These are phyloP conservation scores for Brassica cretica DNA, from an alignment of 345 rosid genomes.

Conservation along the genomic window DNA sequence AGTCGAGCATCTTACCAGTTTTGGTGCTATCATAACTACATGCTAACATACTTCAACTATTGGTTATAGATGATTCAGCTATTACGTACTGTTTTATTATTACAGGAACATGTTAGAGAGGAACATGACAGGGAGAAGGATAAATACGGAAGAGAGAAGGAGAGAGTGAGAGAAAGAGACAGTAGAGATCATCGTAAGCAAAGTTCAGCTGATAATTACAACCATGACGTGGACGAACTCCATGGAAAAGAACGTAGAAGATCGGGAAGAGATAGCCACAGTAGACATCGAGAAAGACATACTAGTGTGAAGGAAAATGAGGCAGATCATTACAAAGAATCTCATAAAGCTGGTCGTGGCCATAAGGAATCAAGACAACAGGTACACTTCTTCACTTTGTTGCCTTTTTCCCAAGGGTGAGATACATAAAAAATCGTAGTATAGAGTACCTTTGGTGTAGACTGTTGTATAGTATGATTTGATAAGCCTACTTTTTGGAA, in stretches of 20 bases:
- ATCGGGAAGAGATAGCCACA: constrained; percentile 58
- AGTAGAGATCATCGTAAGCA: constrained; percentile 51
- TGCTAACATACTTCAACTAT: constrained; percentile 16
- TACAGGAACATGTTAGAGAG: constrained; percentile 73
- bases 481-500: background rate
- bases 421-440: constrained; percentile 1
- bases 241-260: constrained; percentile 51
- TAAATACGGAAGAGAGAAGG: constrained; percentile 71
- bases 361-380: constrained; percentile 69
- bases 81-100: constrained; percentile 12
- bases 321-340: constrained; percentile 51
- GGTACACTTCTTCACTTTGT: constrained; percentile 26
- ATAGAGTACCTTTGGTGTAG: background rate
- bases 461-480: constrained; percentile 2
- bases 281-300: constrained; percentile 63
- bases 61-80: constrained; percentile 7
- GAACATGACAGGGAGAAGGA: constrained; percentile 65
- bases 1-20: constrained; percentile 5
- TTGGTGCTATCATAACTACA: constrained; percentile 22
- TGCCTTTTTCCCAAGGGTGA: constrained; percentile 3
- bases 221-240: constrained; percentile 46
- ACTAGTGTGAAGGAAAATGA: constrained; percentile 58
- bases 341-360: constrained; percentile 55
- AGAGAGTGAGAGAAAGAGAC: constrained; percentile 63
- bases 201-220: constrained; percentile 51